Conservation (phyloP, 1,284 basidiomycete species). For the Stereum hirsutum region DNA sequence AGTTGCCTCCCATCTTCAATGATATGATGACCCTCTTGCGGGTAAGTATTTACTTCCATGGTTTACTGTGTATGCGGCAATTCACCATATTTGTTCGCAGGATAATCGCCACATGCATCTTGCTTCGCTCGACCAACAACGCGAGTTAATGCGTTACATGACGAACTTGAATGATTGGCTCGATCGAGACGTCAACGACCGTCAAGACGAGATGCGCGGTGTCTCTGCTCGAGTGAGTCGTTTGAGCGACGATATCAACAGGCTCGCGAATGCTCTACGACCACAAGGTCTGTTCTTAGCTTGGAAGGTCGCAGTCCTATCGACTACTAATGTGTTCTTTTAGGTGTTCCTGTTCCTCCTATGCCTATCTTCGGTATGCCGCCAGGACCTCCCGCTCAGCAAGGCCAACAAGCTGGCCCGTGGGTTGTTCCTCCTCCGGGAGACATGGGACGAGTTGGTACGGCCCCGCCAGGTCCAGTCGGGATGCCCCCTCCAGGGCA, state of each 20-base stretch:
- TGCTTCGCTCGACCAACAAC: slow-evolving; percentile 67
- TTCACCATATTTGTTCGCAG: slow-evolving; percentile 24
- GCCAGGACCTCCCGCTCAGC: not conserved
- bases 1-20: slow-evolving; percentile 44
- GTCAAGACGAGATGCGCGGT: slow-evolving; percentile 59
- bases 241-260: slow-evolving; percentile 40
- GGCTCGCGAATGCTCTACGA: slow-evolving; percentile 18
- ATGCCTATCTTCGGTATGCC: no score
- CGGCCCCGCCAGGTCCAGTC: no score
- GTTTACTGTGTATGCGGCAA: not conserved
- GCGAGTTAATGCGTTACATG: slow-evolving; percentile 72
- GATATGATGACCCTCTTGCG: slow-evolving; percentile 52
- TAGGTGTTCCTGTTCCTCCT: not conserved
- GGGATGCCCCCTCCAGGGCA: no score
- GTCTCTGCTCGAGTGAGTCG: slow-evolving; percentile 56
- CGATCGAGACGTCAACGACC: slow-evolving; percentile 61
- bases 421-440: not conserved
- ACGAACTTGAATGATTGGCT: slow-evolving; percentile 62
- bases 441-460: no score
- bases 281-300: no score
- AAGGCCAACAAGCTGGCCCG: not conserved
- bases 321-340: not conserved
- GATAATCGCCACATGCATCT: slow-evolving; percentile 65
- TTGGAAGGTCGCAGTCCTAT: no score
- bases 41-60: slow-evolving; percentile 25